phyloP scores from a whole-genome alignment of 2,329 filamentous ascomycete genomes.

The Spiromastix sp. region DNA sequence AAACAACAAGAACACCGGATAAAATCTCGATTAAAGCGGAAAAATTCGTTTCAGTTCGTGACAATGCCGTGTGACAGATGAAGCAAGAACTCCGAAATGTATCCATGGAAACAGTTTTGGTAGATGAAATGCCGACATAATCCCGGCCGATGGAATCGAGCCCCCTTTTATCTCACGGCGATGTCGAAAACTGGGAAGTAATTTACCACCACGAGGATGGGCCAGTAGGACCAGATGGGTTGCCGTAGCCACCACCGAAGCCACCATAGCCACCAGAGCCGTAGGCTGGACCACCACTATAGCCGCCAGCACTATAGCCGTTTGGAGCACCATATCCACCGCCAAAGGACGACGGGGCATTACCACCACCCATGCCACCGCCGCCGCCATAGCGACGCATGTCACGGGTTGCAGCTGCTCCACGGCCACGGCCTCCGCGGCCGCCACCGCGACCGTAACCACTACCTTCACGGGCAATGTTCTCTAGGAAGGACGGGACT shows the following conservation, averaged over 20 bases:
- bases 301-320: slow-evolving; percentile 16
- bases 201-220: slow-evolving; percentile 43
- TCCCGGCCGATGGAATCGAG: slow-evolving; percentile 24
- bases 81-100: slow-evolving; percentile 11
- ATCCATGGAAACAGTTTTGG: slow-evolving; percentile 4
- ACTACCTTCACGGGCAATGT: slow-evolving; percentile 87
- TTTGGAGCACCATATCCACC: slow-evolving; percentile 19
- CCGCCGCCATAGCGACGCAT: slow-evolving; percentile 59
- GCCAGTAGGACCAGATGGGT: slow-evolving; percentile 39
- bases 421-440: slow-evolving; percentile 61
- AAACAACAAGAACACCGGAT: slow-evolving; percentile 8
- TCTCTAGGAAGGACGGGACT: slow-evolving; percentile 86
- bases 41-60: slow-evolving; percentile 35
- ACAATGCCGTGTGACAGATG: slow-evolving; percentile 33
- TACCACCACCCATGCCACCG: slow-evolving; percentile 24
- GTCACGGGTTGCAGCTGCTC: slow-evolving; percentile 63
- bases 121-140: slow-evolving; percentile 4
- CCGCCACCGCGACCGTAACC: slow-evolving; percentile 62
- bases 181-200: slow-evolving; percentile 30
- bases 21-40: slow-evolving; percentile 12
- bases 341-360: slow-evolving; percentile 26
- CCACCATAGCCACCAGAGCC: slow-evolving; percentile 26
- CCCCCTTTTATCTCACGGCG: slow-evolving; percentile 21
- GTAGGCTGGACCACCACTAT: slow-evolving; percentile 19
- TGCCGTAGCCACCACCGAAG: slow-evolving; percentile 35